Evolutionary conservation across 192 early-diverging fungal species (phyloP).

Genomic region (Coemansia asiatica): DNA sequence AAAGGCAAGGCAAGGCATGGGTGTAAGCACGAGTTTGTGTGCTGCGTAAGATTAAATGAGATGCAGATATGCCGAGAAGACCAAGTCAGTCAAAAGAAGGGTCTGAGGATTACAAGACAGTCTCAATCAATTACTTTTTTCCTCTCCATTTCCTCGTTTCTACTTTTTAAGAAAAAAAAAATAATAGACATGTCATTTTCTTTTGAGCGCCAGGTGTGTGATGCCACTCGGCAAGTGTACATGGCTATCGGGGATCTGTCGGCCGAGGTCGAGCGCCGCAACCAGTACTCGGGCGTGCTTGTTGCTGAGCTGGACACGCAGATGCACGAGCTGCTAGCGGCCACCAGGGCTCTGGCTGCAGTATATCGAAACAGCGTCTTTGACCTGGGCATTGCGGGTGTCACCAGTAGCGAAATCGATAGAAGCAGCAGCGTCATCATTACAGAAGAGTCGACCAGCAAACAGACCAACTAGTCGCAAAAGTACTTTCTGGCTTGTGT

Average conservation of each 20-base stretch:
- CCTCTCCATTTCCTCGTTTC: not conserved
- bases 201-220: slow-evolving; percentile 30
- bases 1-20: not conserved
- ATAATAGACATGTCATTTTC: slow-evolving; percentile 1
- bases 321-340: slow-evolving; percentile 29
- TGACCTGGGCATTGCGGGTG: slow-evolving; percentile 23
- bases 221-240: slow-evolving; percentile 33
- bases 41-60: too few relatives aligned
- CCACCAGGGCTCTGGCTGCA: slow-evolving; percentile 26
- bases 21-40: too few relatives aligned
- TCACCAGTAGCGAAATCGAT: not conserved
- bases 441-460: not conserved
- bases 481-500: not conserved
- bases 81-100: too few relatives aligned
- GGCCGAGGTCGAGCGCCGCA: slow-evolving; percentile 23
- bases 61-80: too few relatives aligned
- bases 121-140: not conserved
- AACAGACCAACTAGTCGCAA: not conserved
- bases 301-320: slow-evolving; percentile 49
- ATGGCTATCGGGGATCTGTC: slow-evolving; percentile 22
- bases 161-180: too few relatives aligned
- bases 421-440: not conserved
- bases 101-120: too few relatives aligned
- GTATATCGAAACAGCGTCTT: slow-evolving; percentile 30
- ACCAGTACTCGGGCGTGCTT: slow-evolving; percentile 13